Percentiles rank a stretch among this genome's conserved stretches.
phyloP scores from a whole-genome alignment of 78 protist species.

The Dictyostelium firmibasis region DNA sequence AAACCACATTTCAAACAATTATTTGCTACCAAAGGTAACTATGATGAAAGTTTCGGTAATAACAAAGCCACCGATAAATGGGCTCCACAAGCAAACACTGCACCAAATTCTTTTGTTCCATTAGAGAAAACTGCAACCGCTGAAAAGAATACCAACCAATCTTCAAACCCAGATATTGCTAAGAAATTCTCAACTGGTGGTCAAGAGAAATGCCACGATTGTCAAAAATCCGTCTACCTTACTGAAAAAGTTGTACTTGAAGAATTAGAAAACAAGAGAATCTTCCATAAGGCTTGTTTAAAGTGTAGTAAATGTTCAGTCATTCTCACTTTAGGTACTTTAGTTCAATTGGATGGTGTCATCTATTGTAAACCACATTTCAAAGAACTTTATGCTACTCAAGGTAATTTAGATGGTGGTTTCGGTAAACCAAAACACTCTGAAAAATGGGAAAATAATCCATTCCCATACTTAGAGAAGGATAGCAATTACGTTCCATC shows the following conservation, averaged over 20 bases:
- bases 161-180: conserved; percentile 72
- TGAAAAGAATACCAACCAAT: conserved; percentile 53
- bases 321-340: conserved; percentile 29
- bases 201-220: conserved; percentile 49
- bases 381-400: conserved; percentile 66
- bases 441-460: conserved; percentile 62
- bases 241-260: conserved; percentile 82
- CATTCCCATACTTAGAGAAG: conserved; percentile 74
- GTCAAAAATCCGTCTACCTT: conserved; percentile 68
- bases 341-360: conserved; percentile 62
- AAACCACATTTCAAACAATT: conserved; percentile 85
- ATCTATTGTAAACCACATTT: conserved; percentile 77
- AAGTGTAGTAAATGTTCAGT: conserved; percentile 54
- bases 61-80: conserved; percentile 27
- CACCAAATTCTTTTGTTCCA: conserved; percentile 46
- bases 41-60: conserved; percentile 25
- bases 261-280: conserved; percentile 46
- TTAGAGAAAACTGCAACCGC: conserved; percentile 20
- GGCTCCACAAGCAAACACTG: conserved; percentile 8
- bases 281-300: conserved; percentile 80
- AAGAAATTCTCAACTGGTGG: conserved; percentile 33
- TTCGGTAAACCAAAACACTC: conserved; percentile 63
- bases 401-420: conserved; percentile 66
- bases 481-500: conserved; percentile 63
- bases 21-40: conserved; percentile 52